Base-by-base conservation (phyloP, 352 stramenopile species). In the Lagenidium sp. region DNA sequence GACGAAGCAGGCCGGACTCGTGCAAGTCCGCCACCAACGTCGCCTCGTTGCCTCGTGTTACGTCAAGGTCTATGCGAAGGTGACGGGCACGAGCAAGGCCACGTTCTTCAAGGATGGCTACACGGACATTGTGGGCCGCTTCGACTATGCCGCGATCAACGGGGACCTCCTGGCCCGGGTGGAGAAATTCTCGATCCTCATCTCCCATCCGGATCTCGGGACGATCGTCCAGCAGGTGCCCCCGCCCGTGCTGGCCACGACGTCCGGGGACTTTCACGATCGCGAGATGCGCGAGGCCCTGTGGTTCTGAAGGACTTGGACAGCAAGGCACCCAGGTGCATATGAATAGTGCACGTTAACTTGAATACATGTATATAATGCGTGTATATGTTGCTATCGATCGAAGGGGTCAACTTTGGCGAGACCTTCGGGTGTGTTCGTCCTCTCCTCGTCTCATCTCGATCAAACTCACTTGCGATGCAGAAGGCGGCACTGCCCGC, bases 71-170 rank as follows among this genome's bases (percentile, higher is more conserved):
- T 88, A 77, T 53, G 67, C 60, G 1, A 71, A 76, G 34, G 37
- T 6, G 24, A 12, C 8, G 2, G n/a, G n/a, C 22, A 30, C 35
- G 30, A 18, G 44, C 23, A 55, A 49, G 24, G 29, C 47, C 48
- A 31, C 22, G 51, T 90, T 90, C 55, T 87, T 82, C 61, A 90
- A 90, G 55, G 78, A 90, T 45, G 78, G 78, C 7, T 90, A 87
- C 56, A 91, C 75, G 20, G 73, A 91, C 35, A 36, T 91, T 32
- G 41, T 80, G 19, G 73, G 73, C 37, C 74, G 70, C 36, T 86
- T 89, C 36, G 73, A 86, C 55, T 89, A 86, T 41, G 60, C 74
- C 6, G 68, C 63, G 1, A 68, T 76, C 40, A 84, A 84, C 26
- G 71, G 63, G 39, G 56, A 77, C 18, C 32, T 64, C 36, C 43